Conservation (phyloP, 1,284 basidiomycete genomes). For the Moesziomyces parantarcticus region DNA sequence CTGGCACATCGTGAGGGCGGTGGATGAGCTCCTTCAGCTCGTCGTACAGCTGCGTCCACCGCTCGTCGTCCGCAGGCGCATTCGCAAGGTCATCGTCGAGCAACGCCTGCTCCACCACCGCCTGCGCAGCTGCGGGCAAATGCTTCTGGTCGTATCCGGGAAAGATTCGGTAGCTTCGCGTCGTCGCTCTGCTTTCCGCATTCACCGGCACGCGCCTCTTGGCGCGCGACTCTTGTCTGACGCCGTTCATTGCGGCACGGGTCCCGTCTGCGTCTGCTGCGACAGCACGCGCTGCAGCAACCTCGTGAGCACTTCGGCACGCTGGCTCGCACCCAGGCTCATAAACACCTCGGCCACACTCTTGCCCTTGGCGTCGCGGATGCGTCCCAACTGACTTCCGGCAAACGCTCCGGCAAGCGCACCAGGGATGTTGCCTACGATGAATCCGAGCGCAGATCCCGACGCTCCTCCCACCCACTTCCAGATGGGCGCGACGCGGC, state of each 20-base stretch:
- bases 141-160: conserved; percentile 14
- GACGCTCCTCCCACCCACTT: conserved; percentile 61
- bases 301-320: conserved; percentile 82
- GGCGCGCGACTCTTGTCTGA: background rate
- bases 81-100: conserved; percentile 15
- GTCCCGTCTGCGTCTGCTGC: conserved; percentile 29
- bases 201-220: conserved; percentile 4
- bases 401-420: conserved; percentile 62
- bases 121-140: conserved; percentile 19
- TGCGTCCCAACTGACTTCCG: conserved; percentile 62
- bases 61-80: conserved; percentile 15
- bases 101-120: conserved; percentile 24
- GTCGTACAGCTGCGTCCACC: conserved; percentile 24
- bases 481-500: conserved; percentile 51
- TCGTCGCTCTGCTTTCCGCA: conserved; percentile 5
- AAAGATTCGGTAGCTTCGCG: conserved; percentile 4
- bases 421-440: conserved; percentile 55
- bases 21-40: conserved; percentile 16
- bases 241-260: conserved; percentile 24
- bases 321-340: conserved; percentile 81
- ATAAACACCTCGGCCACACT: conserved; percentile 77
- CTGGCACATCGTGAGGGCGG: too few relatives aligned
- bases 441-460: conserved; percentile 62
- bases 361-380: conserved; percentile 67
- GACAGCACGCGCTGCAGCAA: conserved; percentile 85